These are phyloP conservation scores for Phlyctochytrium planicorne DNA, from an alignment of 192 early-diverging fungal genomes.

Conservation along the genomic window DNA sequence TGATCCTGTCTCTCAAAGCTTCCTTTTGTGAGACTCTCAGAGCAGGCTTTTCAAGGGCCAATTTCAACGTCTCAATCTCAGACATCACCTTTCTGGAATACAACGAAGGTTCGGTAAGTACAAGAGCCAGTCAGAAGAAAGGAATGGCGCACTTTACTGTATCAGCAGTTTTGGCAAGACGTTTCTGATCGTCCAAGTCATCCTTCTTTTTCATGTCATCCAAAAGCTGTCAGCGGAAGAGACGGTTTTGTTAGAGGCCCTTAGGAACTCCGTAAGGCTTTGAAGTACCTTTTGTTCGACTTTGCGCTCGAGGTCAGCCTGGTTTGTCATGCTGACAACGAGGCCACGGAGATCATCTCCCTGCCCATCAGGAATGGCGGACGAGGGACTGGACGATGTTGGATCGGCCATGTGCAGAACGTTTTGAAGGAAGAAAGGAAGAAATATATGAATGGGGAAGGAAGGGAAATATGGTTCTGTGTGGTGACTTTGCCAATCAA, in stretches of 20 bases:
- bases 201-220: constrained; percentile 55
- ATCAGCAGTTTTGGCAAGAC: constrained; percentile 49
- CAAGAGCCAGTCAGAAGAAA: background rate
- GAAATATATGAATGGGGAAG: no score
- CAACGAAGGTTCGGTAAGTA: background rate
- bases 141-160: constrained; percentile 19
- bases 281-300: background rate
- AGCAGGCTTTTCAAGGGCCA: background rate
- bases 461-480: no score
- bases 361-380: no score
- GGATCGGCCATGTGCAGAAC: no score
- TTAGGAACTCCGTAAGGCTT: background rate
- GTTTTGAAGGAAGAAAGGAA: no score
- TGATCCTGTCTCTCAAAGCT: constrained; percentile 8
- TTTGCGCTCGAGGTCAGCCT: background rate
- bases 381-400: no score
- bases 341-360: no score
- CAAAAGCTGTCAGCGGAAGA: background rate
- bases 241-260: no score
- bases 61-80: constrained; percentile 11
- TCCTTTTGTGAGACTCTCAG: constrained; percentile 2
- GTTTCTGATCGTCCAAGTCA: constrained; percentile 62
- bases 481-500: no score
- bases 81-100: background rate
- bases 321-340: background rate